phyloP scores from a whole-genome alignment of 306 rosid species.

The Citrullus colocynthis region DNA sequence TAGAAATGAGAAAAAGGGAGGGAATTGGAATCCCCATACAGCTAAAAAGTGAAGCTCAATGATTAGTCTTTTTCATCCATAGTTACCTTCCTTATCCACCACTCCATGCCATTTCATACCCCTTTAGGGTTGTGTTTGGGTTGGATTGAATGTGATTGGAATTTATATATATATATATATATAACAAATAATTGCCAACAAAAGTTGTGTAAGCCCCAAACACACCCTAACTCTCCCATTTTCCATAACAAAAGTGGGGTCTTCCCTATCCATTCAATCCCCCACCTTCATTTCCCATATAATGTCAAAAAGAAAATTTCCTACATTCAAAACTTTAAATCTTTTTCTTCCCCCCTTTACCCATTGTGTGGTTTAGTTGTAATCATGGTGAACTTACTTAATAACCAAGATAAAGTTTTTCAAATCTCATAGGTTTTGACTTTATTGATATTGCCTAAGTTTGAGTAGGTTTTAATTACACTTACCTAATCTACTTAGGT shows the following conservation, averaged over 20 bases:
- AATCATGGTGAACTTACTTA: background rate
- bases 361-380: background rate
- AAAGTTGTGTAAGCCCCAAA: background rate
- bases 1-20: background rate
- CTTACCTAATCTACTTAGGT: background rate
- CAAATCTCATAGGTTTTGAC: background rate
- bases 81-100: slow-evolving; percentile 45
- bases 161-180: background rate
- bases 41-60: slow-evolving; percentile 43
- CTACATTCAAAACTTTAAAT: background rate
- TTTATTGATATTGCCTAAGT: background rate
- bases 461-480: background rate
- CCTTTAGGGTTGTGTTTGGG: background rate
- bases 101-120: slow-evolving; percentile 10
- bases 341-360: background rate
- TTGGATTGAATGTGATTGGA: background rate
- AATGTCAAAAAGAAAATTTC: background rate
- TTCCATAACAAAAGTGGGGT: background rate
- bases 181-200: background rate
- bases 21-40: slow-evolving; percentile 15
- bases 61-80: slow-evolving; percentile 35
- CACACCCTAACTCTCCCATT: slow-evolving; percentile 1
- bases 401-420: background rate
- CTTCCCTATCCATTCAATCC: background rate
- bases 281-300: background rate